These are phyloP conservation scores for Cercis canadensis DNA, from an alignment of 306 rosid genomes.

Conservation along the genomic window DNA sequence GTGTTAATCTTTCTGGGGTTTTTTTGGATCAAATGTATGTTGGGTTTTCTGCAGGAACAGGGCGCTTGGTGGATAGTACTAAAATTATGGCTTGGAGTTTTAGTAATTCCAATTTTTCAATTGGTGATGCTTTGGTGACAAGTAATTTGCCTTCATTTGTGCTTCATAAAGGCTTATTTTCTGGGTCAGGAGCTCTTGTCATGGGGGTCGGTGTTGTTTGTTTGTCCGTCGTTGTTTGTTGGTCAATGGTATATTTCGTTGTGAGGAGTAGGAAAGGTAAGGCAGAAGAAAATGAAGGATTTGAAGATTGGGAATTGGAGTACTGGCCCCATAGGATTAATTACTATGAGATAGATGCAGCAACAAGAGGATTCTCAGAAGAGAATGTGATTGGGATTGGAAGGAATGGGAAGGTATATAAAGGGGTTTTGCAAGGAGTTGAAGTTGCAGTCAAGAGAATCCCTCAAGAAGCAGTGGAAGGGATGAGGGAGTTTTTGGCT, in stretches of 20 bases:
- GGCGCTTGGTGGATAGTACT: too few relatives aligned
- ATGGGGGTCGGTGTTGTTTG: not conserved
- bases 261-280: not conserved
- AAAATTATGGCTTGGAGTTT: too few relatives aligned
- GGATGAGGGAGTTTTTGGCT: slow-evolving; percentile 53
- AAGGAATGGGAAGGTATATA: slow-evolving; percentile 51
- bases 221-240: not conserved
- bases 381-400: slow-evolving; percentile 47
- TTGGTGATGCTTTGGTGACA: too few relatives aligned
- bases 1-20: too few relatives aligned
- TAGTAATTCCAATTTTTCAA: too few relatives aligned
- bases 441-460: slow-evolving; percentile 43
- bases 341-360: slow-evolving; percentile 37
- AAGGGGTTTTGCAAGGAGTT: slow-evolving; percentile 38
- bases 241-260: not conserved
- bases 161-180: slow-evolving; percentile 35
- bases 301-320: slow-evolving; percentile 52
- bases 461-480: slow-evolving; percentile 28
- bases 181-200: slow-evolving; percentile 26
- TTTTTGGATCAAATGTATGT: not conserved
- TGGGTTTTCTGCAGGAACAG: too few relatives aligned
- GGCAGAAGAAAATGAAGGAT: slow-evolving; percentile 6
- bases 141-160: slow-evolving; percentile 28
- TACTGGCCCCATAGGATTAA: slow-evolving; percentile 53
- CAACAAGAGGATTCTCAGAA: slow-evolving; percentile 48